Conservation (phyloP, 2,329 filamentous ascomycete genomes). For the Aspergillus sergii region DNA sequence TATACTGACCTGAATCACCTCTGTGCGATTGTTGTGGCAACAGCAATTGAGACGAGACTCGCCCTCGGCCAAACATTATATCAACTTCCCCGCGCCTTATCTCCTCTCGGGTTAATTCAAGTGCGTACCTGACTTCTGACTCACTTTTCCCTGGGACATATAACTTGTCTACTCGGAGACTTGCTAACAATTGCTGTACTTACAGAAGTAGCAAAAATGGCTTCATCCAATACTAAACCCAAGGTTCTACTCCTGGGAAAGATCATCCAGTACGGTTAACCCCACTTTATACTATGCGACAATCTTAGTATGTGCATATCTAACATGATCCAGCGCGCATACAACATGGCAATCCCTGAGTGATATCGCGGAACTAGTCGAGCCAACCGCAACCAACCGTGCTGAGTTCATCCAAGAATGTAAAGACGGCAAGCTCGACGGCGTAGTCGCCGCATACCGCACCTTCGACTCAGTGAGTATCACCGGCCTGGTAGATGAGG, state of each 20-base stretch:
- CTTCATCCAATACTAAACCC: conserved; percentile 43
- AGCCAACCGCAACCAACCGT: conserved; percentile 63
- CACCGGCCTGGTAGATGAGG: conserved; percentile 71
- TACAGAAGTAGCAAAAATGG: background rate
- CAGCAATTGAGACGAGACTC: background rate
- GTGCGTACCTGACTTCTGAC: background rate
- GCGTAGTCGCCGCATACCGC: conserved; percentile 67
- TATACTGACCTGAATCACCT: background rate
- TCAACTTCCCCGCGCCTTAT: conserved; percentile 11
- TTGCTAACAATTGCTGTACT: background rate
- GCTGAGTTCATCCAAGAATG: conserved; percentile 71
- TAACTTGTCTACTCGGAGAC: background rate
- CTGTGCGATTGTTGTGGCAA: background rate
- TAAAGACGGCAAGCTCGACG: conserved; percentile 65
- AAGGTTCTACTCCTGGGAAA: conserved; percentile 66
- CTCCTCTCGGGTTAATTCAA: conserved; percentile 8
- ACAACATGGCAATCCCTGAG: conserved; percentile 65
- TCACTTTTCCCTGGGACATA: conserved; percentile 19
- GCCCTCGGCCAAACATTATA: conserved; percentile 6
- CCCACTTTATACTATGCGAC: background rate
- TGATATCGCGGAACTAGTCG: conserved; percentile 66
- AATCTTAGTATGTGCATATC: background rate
- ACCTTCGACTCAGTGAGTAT: conserved; percentile 67
- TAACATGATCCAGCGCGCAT: conserved; percentile 52
- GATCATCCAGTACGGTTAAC: conserved; percentile 62